Evolutionary conservation across 495 filamentous ascomycete genomes (phyloP), one percentile per base, ranked within the genome.

Genomic region (Hypoxylon trugodes): DNA sequence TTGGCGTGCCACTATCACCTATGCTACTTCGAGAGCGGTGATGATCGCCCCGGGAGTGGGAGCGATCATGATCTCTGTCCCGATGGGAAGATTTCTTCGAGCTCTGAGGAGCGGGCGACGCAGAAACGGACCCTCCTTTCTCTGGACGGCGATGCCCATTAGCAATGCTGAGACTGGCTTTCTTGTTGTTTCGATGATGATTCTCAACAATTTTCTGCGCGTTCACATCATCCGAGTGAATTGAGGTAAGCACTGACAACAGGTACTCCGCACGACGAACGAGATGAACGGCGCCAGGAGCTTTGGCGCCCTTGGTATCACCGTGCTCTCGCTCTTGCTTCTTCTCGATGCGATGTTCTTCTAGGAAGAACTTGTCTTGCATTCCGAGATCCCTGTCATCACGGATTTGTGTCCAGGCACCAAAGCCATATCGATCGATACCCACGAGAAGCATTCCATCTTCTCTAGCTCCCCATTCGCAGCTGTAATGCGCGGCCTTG

Each of bases 391-490:
- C 93, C 4, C 85, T 80, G 69, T 99, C 95, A 65, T 98, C 96
- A 7, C 94, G 87, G 67, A 99, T 98, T 58, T 90, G 85, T 2
- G 85, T 81, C 95, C 95, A 99, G 13, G 92, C 92, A 49, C 95
- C 95, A 72, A 96, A 97, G 1, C 95, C 95, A 71, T 98, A 94
- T 35, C 89, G 84, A 54, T 89, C 86, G 63, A 99, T 96, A 48
- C 95, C 95, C 24, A 97, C 86, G 53, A 92, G 90, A 38, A 99
- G 87, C 95, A 99, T 99, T 26, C 90, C 95, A 69, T 99, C 95
- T 77, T 99, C 96, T 40, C 87, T 85, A 3, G 93, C 84, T 46
- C 92, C 92, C 95, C 95, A 99, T 24, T 87, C 78, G 67, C 91
- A 96, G 33, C 86, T 88, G 71, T 97, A 99, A 58, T 82, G 76